Evolutionary conservation across 805 yeast species (phyloP), one percentile per base, ranked within the genome.

Genomic region (Danielia oregonensis): DNA sequence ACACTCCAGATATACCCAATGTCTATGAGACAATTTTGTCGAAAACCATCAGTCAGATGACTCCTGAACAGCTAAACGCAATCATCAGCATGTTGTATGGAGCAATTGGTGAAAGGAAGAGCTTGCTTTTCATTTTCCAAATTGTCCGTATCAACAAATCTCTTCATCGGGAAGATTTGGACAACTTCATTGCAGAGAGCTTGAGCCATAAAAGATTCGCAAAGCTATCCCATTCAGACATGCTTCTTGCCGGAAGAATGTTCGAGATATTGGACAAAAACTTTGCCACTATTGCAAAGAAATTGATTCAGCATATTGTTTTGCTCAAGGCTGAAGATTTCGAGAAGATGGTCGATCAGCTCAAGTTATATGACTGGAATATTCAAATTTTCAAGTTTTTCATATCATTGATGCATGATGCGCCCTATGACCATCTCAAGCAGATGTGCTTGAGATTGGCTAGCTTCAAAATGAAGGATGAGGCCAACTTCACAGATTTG

Each of bases 231-330:
- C 35, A 36, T 2, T 14, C 33, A 5, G 63, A 58, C 17, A 40
- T 62, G 24, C 32, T 33, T 3, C 29, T 40, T 17, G 44, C 46
- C 30, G 52, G 61, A 21, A 32, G 39, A 7, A 37, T 59, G 17
- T 61, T 54, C 26, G 36, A 43, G 17, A 24, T 30, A n/a, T 23
- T 53, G 8, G 32, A 43, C 2, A 31, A 30, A 2, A 52, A 52
- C 13, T 65, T 45, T 36, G 57, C 50, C 17, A 29, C 37, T 0
- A 49, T 62, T 29, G 65, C 60, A 6, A 67, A 66, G 36, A 49
- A 42, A 29, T 41, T 65, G 4, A 51, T 68, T 16, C 70, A 65
- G 40, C 52, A 53, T 17, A 46, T 62, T 12, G 63, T 62, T 12
- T 44, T 55, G 13, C 36, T 54, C 21, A 54, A 56, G 16, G 42